A percentile compares a stretch with the other conserved stretches of the same genome.
These are phyloP conservation scores for Ceratocystis albifundus DNA, from an alignment of 2,329 filamentous ascomycete genomes.

Conservation along the genomic window DNA sequence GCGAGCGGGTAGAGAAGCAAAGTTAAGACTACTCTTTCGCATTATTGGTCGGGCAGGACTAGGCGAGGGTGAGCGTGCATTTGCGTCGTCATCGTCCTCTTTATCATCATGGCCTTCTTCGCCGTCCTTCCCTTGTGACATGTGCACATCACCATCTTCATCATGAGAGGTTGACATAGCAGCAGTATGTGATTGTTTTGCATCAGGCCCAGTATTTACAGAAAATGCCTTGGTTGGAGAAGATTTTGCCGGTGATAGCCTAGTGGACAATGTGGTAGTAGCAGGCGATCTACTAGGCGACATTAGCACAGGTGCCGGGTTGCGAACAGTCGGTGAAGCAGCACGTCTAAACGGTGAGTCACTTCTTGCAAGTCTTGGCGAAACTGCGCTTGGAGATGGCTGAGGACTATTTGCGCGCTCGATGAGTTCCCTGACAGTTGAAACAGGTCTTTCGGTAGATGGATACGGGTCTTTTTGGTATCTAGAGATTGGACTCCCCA, in stretches of 20 bases:
- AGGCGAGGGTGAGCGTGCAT: constrained; percentile 56
- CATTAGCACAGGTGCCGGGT: background rate
- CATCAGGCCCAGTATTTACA: background rate
- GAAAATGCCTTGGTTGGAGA: constrained; percentile 2
- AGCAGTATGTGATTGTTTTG: background rate
- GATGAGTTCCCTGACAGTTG: background rate
- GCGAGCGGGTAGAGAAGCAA: constrained; percentile 81
- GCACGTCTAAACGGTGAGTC: constrained; percentile 15
- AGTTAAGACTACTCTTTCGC: constrained; percentile 89
- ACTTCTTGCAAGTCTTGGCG: constrained; percentile 14
- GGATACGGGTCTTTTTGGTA: background rate
- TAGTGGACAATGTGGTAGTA: constrained; percentile 1
- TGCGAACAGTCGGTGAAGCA: constrained; percentile 7
- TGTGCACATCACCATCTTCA: constrained; percentile 20
- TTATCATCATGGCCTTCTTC: constrained; percentile 21
- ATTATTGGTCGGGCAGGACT: constrained; percentile 66
- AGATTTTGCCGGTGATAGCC: constrained; percentile 12
- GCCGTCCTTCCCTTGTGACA: constrained; percentile 20
- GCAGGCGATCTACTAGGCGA: background rate
- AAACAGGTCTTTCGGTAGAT: background rate
- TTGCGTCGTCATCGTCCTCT: constrained; percentile 38
- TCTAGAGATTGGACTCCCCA: background rate
- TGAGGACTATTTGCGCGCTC: constrained; percentile 7
- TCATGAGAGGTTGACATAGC: constrained; percentile 13
- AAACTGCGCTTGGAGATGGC: constrained; percentile 10